phyloP scores from a whole-genome alignment of 441 rosid genomes.

The Eruca vesicaria region DNA sequence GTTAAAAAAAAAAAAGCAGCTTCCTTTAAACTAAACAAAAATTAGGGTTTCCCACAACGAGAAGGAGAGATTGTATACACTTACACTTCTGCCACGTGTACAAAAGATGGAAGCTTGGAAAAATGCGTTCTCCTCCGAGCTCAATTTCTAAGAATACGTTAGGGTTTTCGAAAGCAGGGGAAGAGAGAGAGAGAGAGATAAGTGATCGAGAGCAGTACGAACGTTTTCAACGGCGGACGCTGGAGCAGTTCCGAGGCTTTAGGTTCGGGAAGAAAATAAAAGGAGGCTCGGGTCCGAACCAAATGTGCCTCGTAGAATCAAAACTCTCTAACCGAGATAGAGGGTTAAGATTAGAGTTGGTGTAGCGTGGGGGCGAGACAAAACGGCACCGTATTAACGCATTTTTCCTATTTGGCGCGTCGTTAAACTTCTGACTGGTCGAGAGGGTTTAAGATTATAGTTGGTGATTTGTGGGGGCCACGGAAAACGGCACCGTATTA shows the following conservation, averaged over 20 bases:
- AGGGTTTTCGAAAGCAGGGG: slow-evolving; percentile 44
- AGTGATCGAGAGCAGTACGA: slow-evolving; percentile 47
- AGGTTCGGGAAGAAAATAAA: not conserved
- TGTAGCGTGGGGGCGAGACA: not conserved
- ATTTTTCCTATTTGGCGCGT: no score
- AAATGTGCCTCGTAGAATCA: not conserved
- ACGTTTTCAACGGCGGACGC: slow-evolving; percentile 59
- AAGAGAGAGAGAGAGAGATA: slow-evolving; percentile 37
- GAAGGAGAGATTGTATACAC: slow-evolving; percentile 19
- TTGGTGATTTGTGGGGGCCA: no score
- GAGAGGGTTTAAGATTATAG: no score
- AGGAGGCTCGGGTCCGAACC: slow-evolving; percentile 51
- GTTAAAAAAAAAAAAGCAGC: not conserved
- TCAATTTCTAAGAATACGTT: slow-evolving; percentile 28
- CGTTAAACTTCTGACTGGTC: no score
- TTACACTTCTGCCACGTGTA: slow-evolving; percentile 35
- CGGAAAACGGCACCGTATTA: no score
- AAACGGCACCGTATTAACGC: not conserved
- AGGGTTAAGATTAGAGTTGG: not conserved
- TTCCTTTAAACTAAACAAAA: not conserved
- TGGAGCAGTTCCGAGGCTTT: not conserved
- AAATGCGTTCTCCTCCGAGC: slow-evolving; percentile 35
- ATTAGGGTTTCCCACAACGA: slow-evolving; percentile 55
- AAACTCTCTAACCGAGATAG: not conserved
- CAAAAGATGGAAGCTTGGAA: not conserved